Evolutionary conservation across 2,329 filamentous ascomycete genomes (phyloP), one percentile per base, ranked within the genome.

Genomic region (Fusarium buharicum): DNA sequence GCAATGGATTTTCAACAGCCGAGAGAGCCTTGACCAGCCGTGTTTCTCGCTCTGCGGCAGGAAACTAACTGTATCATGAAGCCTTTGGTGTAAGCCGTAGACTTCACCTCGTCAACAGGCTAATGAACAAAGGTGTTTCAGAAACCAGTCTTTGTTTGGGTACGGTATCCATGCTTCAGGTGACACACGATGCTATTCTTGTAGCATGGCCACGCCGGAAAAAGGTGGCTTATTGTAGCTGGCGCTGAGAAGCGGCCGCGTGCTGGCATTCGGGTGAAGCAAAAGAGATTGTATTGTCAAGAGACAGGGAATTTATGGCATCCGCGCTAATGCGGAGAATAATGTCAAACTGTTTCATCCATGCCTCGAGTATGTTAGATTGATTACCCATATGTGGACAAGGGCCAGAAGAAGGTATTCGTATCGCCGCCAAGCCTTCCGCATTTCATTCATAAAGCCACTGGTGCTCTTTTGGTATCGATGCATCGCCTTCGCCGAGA

Each of bases 281-380:
- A 31, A 14, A 57, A 28, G 16, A 33, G 47, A 16, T 52, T 33
- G 18, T 9, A 28, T 45, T 34, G 38, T 44, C 34, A 34, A 28
- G 51, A 22, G 46, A 43, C 45, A 43, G 18, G 30, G 17, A 55
- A 36, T 37, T 18, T 53, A 36, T 28, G 39, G 22, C 37, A 49
- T 50, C 36, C 50, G 44, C 53, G 55, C 64, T 66, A 66, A 43
- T 33, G 40, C 51, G 38, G 38, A 53, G 55, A 55, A 55, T 55
- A 66, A 59, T 64, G 53, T 59, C 53, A 62, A 53, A 55, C 59
- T 61, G 68, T 70, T 70, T 70, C 68, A 70, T 58, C 59, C 36
- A 49, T 66, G 66, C 60, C 56, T 55, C 50, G 49, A 59, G 50
- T 58, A 33, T 58, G 24, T 48, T 40, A 37, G 51, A 59, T 51